phyloP scores from a whole-genome alignment of 192 early-diverging fungal species.

The Gamsiella multidivaricata region DNA sequence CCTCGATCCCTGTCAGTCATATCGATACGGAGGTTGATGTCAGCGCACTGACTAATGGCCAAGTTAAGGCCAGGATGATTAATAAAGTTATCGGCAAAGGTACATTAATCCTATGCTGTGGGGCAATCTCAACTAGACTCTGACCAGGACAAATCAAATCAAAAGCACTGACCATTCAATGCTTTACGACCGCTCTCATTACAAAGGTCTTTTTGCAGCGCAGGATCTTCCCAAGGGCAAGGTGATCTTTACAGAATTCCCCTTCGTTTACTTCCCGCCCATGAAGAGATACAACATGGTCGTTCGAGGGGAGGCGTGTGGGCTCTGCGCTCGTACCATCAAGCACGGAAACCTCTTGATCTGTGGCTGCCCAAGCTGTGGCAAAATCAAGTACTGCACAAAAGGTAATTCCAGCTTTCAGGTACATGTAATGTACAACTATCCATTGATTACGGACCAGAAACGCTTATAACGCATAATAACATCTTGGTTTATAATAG shows the following conservation, averaged over 20 bases:
- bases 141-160: no score
- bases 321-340: constrained; percentile 64
- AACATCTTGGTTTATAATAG: no score
- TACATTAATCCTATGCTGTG: no score
- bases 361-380: constrained; percentile 52
- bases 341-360: constrained; percentile 36
- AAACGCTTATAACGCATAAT: no score
- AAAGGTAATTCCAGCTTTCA: no score
- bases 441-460: no score
- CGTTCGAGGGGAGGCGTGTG: constrained; percentile 60
- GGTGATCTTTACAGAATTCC: constrained; percentile 65
- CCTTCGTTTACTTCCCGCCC: constrained; percentile 67
- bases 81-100: constrained; percentile 51
- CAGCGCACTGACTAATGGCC: constrained; percentile 45
- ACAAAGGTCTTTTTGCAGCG: constrained; percentile 63
- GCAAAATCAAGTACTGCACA: constrained; percentile 60
- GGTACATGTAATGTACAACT: no score
- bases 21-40: constrained; percentile 59
- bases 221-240: constrained; percentile 61
- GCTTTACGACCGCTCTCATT: no score
- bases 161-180: no score
- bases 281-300: constrained; percentile 64
- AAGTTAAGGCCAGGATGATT: constrained; percentile 51
- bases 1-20: constrained; percentile 63
- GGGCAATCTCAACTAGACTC: no score